A percentile compares a stretch with the other conserved stretches of the same genome.
Evolutionary conservation across 2,329 filamentous ascomycete genomes (phyloP).

Genomic region (Myotisia sp.): DNA sequence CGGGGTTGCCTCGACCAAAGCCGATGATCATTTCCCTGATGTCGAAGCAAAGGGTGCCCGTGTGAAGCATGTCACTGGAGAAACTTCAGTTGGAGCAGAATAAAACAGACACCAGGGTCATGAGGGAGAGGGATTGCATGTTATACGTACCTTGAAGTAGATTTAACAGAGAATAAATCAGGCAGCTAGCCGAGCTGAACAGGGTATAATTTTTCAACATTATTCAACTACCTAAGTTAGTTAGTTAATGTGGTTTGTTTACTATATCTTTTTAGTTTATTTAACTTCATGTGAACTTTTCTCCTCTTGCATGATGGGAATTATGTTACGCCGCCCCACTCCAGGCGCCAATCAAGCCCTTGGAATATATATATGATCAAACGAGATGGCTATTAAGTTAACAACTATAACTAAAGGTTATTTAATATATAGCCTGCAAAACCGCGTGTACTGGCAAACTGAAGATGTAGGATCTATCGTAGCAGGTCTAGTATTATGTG

Average conservation of each 20-base stretch:
- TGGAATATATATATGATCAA: too few species aligned
- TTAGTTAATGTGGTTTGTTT: too few species aligned
- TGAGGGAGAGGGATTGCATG: neutral
- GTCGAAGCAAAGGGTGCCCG: neutral
- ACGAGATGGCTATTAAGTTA: neutral
- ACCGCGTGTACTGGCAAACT: neutral
- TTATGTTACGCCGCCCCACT: too few species aligned
- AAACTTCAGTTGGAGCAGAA: neutral
- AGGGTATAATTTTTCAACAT: too few species aligned
- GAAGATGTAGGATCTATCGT: neutral
- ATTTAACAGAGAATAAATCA: neutral
- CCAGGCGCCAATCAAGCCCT: too few species aligned
- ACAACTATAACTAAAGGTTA: neutral
- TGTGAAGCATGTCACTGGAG: neutral
- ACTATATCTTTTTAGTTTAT: too few species aligned
- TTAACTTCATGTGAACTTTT: too few species aligned
- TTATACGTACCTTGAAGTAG: neutral
- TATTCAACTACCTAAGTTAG: too few species aligned
- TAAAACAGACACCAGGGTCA: neutral
- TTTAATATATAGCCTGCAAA: neutral
- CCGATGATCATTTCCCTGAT: neutral
- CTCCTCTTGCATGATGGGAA: too few species aligned
- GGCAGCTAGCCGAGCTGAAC: too few species aligned
- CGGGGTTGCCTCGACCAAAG: neutral
- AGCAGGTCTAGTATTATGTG: neutral